A percentile compares a stretch with the other conserved stretches of the same genome.
Evolutionary conservation across 176 grass and related monocot species (phyloP).

Genomic region (Luzula sylvatica): DNA sequence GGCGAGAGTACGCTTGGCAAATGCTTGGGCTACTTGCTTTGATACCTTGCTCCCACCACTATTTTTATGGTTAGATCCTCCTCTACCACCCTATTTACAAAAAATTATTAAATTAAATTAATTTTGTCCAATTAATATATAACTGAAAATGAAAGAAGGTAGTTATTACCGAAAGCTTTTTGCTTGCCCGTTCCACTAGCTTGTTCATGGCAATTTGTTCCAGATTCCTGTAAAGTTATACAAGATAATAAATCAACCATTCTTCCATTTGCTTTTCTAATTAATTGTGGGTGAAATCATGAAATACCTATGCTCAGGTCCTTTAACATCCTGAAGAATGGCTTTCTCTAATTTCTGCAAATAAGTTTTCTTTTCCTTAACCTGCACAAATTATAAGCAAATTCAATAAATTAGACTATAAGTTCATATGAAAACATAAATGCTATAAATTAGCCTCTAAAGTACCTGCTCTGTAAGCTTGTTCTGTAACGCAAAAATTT

Average conservation of each 20-base stretch:
- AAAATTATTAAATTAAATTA: not conserved
- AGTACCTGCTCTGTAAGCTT: slow-evolving; percentile 39
- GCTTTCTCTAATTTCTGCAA: slow-evolving; percentile 53
- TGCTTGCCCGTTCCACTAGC: slow-evolving; percentile 59
- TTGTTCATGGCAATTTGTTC: slow-evolving; percentile 73
- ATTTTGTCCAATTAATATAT: not conserved
- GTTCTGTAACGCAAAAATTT: slow-evolving; percentile 54
- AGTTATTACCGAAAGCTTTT: slow-evolving; percentile 50
- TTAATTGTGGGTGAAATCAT: slow-evolving; percentile 10
- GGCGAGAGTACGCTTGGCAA: slow-evolving; percentile 61
- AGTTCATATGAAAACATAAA: not conserved
- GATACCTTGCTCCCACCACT: slow-evolving; percentile 50
- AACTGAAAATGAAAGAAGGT: slow-evolving; percentile 1
- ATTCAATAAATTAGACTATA: not conserved
- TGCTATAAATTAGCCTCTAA: slow-evolving; percentile 2
- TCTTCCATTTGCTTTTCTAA: slow-evolving; percentile 8
- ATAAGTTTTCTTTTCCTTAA: slow-evolving; percentile 50
- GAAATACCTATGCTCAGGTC: slow-evolving; percentile 57
- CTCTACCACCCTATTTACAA: slow-evolving; percentile 48
- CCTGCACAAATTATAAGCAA: slow-evolving; percentile 23
- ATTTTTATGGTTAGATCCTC: slow-evolving; percentile 58
- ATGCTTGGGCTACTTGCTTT: slow-evolving; percentile 60
- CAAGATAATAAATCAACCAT: slow-evolving; percentile 23
- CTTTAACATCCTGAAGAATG: slow-evolving; percentile 62
- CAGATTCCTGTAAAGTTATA: slow-evolving; percentile 40